A percentile compares a stretch with the other conserved stretches of the same genome.
These are phyloP conservation scores for Cucurbita ficifolia DNA, from an alignment of 306 rosid species.

Conservation along the genomic window DNA sequence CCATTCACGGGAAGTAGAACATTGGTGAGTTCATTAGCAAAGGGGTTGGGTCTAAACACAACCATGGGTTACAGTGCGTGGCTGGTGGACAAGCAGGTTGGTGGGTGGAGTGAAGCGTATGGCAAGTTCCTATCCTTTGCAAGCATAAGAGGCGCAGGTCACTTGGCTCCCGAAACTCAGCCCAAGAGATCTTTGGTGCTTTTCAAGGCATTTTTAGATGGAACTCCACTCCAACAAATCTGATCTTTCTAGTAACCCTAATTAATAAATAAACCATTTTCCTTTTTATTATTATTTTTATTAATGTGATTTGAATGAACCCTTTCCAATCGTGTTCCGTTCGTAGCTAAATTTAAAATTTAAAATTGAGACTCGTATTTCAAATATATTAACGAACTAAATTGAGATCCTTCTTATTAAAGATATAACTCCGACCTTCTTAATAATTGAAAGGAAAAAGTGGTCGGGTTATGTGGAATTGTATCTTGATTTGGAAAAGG, in stretches of 20 bases:
- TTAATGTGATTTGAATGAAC: too few species aligned
- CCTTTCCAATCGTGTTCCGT: too few species aligned
- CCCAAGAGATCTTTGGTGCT: constrained; percentile 71
- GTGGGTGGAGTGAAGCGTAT: constrained; percentile 95
- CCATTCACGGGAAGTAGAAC: constrained; percentile 80
- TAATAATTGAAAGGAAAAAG: too few species aligned
- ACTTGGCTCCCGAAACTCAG: constrained; percentile 81
- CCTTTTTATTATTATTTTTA: too few species aligned
- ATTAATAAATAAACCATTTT: too few species aligned
- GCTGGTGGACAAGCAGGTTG: constrained; percentile 83
- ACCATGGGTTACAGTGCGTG: constrained; percentile 67
- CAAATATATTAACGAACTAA: too few species aligned
- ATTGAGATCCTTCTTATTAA: too few species aligned
- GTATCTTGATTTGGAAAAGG: too few species aligned
- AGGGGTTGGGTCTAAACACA: constrained; percentile 40
- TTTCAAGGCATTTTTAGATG: constrained; percentile 56
- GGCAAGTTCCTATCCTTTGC: constrained; percentile 78
- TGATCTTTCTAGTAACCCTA: not conserved
- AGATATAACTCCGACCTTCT: too few species aligned
- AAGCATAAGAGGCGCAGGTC: constrained; percentile 78
- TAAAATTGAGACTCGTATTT: too few species aligned
- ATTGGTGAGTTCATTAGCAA: constrained; percentile 52
- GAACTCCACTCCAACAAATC: constrained; percentile 34
- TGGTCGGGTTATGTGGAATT: too few species aligned
- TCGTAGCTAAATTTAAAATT: too few species aligned